A percentile compares a stretch with the other conserved stretches of the same genome.
These are phyloP conservation scores for Saccharomycopsis sp. DNA, from an alignment of 805 yeast species.

Conservation along the genomic window DNA sequence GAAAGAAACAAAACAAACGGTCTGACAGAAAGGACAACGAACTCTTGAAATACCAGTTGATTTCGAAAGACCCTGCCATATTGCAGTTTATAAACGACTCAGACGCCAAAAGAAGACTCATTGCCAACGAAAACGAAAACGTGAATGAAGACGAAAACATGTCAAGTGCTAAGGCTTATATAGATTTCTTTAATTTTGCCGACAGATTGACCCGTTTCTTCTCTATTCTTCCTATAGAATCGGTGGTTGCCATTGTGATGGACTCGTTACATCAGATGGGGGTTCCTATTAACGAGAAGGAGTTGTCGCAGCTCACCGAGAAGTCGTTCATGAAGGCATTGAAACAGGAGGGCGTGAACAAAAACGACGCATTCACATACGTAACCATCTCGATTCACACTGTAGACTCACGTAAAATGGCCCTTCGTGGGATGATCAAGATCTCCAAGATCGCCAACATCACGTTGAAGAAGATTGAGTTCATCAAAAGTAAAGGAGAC, in stretches of 20 bases:
- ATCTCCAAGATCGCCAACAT: conserved; percentile 35
- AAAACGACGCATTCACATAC: conserved; percentile 29
- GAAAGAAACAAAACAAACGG: conserved; percentile 27
- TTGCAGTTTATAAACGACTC: conserved; percentile 37
- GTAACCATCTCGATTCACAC: conserved; percentile 34
- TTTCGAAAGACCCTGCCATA: conserved; percentile 45
- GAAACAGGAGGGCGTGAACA: background rate
- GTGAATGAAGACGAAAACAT: background rate
- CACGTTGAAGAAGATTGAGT: conserved; percentile 43
- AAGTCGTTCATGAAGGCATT: conserved; percentile 1
- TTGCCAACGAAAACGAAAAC: conserved; percentile 2
- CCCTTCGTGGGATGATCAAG: conserved; percentile 41
- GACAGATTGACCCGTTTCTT: conserved; percentile 48
- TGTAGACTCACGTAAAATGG: conserved; percentile 39
- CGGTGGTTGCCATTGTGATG: conserved; percentile 35
- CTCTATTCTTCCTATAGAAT: conserved; percentile 38
- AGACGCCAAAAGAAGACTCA: conserved; percentile 7
- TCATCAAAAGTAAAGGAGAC: conserved; percentile 53
- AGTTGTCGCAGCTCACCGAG: conserved; percentile 20
- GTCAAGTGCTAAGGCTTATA: conserved; percentile 20
- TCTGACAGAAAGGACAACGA: conserved; percentile 27
- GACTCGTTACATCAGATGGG: conserved; percentile 40
- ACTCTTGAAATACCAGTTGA: conserved; percentile 32
- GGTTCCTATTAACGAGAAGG: conserved; percentile 27
- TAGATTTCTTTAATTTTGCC: conserved; percentile 28